A percentile compares a stretch with the other conserved stretches of the same genome.
phyloP scores from a whole-genome alignment of 1,284 basidiomycete genomes.

The Ganoderma multipileum region DNA sequence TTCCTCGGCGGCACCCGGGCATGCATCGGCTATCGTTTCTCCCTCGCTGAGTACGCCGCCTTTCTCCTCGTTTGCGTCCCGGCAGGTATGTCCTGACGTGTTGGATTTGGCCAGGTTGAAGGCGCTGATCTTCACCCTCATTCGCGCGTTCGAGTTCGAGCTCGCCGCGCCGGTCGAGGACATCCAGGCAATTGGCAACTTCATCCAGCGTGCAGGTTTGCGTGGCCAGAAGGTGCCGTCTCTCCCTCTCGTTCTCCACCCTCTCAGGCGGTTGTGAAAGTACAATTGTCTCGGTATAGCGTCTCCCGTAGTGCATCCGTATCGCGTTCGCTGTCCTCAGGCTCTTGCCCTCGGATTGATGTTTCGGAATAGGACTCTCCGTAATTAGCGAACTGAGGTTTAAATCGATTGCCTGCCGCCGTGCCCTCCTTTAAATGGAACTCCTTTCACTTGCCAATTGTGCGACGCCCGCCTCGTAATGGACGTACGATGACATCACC shows the following conservation, averaged over 20 bases:
- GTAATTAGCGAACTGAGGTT: too few species aligned
- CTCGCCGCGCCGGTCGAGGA: conserved; percentile 46
- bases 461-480: too few species aligned
- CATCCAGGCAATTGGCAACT: conserved; percentile 16
- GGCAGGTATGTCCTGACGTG: conserved; percentile 52
- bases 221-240: conserved; percentile 24
- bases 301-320: background rate
- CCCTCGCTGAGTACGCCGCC: conserved; percentile 63
- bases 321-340: too few species aligned
- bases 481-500: too few species aligned
- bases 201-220: conserved; percentile 32
- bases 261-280: background rate
- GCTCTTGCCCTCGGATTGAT: too few species aligned
- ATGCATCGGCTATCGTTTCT: conserved; percentile 77
- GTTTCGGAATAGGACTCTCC: too few species aligned
- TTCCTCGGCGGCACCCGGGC: conserved; percentile 68
- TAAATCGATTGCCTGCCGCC: too few species aligned
- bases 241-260: conserved; percentile 33
- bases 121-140: conserved; percentile 61
- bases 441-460: too few species aligned
- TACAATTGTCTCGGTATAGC: background rate
- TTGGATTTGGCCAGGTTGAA: conserved; percentile 47
- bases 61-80: background rate
- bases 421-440: too few species aligned
- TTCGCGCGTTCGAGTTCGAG: conserved; percentile 64